A percentile compares a stretch with the other conserved stretches of the same genome.
phyloP scores from a whole-genome alignment of 805 yeast species.

The Kodamaea laetipori region DNA sequence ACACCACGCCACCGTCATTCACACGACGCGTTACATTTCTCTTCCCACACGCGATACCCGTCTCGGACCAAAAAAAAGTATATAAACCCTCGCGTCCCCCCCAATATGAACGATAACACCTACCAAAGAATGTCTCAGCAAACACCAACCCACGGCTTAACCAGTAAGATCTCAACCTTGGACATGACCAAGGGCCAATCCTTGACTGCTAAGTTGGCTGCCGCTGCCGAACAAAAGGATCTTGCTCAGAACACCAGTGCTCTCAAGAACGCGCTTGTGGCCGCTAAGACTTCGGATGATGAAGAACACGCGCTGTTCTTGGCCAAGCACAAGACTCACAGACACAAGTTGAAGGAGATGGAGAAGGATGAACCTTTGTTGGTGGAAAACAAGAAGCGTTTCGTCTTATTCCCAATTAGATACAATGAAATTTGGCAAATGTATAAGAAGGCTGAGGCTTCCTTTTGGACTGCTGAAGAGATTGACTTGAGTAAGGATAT shows the following conservation, averaged over 20 bases:
- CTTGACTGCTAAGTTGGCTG: slow-evolving; percentile 46
- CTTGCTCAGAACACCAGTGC: slow-evolving; percentile 23
- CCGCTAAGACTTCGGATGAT: slow-evolving; percentile 10
- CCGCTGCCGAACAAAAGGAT: slow-evolving; percentile 41
- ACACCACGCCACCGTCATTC: background rate
- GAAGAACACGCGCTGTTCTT: slow-evolving; percentile 58
- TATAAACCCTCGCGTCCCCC: background rate
- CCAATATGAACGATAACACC: background rate
- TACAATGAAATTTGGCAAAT: slow-evolving; percentile 99
- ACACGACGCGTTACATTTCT: background rate
- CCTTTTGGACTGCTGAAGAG: slow-evolving; percentile 99
- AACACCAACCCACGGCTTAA: slow-evolving; percentile 57
- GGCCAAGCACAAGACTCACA: slow-evolving; percentile 63
- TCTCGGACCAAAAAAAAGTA: background rate
- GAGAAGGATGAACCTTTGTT: slow-evolving; percentile 91
- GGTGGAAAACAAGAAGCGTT: slow-evolving; percentile 80
- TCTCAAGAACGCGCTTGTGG: slow-evolving; percentile 22
- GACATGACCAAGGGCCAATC: slow-evolving; percentile 41
- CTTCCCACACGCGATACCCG: background rate
- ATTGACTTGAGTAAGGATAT: slow-evolving; percentile 91
- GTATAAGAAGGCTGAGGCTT: slow-evolving; percentile 98
- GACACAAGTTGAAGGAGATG: slow-evolving; percentile 68
- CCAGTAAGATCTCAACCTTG: slow-evolving; percentile 45
- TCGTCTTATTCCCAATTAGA: slow-evolving; percentile 93
- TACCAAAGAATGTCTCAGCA: slow-evolving; percentile 52